Evolutionary conservation across 352 stramenopile species (phyloP).

Genomic region (Phytophthora palmivora): DNA sequence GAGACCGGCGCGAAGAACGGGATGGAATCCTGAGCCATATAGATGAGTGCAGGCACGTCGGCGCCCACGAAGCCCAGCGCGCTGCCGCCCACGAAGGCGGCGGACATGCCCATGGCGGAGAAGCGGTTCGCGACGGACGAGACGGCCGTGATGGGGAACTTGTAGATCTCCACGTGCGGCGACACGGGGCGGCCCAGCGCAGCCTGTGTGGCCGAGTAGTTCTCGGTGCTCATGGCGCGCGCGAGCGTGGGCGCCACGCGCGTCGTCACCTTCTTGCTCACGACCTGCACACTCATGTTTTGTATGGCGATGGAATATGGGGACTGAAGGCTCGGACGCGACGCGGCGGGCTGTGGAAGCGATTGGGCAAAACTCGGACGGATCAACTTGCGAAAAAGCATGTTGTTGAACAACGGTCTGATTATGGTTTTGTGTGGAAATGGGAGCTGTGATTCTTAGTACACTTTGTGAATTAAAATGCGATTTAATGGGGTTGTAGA

Average conservation of each 20-base stretch:
- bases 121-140: conserved; percentile 95
- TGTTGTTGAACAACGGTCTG: conserved; percentile 1
- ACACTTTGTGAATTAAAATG: conserved; percentile 13
- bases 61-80: conserved; percentile 78
- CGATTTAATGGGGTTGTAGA: conserved; percentile 5
- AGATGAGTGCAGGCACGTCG: conserved; percentile 83
- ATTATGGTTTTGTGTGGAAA: conserved; percentile 1
- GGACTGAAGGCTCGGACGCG: conserved; percentile 20
- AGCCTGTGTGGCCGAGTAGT: conserved; percentile 89
- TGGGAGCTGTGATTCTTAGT: not conserved
- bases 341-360: conserved; percentile 13
- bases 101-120: conserved; percentile 86
- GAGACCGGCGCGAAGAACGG: conserved; percentile 76
- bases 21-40: conserved; percentile 73
- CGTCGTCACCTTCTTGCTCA: conserved; percentile 40
- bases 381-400: conserved; percentile 11
- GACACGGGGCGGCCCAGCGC: conserved; percentile 92
- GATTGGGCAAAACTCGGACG: too few species aligned
- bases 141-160: conserved; percentile 93
- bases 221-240: conserved; percentile 40
- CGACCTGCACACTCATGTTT: conserved; percentile 43
- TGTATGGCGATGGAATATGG: conserved; percentile 9
- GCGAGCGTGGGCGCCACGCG: conserved; percentile 33
- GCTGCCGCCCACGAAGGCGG: conserved; percentile 80
- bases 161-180: conserved; percentile 97